Evolutionary conservation across 441 rosid genomes (phyloP).

Genomic region (Hura crepitans): DNA sequence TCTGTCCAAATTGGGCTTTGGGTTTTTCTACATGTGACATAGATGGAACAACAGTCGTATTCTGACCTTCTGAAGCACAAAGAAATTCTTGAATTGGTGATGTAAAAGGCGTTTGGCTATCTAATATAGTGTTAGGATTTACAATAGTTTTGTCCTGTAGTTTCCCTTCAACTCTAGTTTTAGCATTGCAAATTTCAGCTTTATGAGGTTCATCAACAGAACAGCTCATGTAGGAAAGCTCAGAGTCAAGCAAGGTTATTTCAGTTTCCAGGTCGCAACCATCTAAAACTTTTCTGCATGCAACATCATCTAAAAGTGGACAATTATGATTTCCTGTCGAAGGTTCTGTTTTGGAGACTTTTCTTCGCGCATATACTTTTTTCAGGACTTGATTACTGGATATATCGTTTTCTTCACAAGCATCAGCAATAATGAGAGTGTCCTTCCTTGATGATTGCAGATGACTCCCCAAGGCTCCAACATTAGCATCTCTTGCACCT

Average conservation of each 20-base stretch:
- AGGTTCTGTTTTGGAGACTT: constrained; percentile 30
- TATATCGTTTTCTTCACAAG: constrained; percentile 19
- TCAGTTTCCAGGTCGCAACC: constrained; percentile 24
- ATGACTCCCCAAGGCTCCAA: constrained; percentile 20
- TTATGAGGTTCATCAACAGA: constrained; percentile 27
- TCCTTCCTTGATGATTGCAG: constrained; percentile 28
- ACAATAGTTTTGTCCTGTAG: constrained; percentile 23
- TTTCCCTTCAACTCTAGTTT: constrained; percentile 29
- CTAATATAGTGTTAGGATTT: constrained; percentile 22
- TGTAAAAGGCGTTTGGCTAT: constrained; percentile 16
- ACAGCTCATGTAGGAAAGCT: constrained; percentile 28
- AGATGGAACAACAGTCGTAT: constrained; percentile 29
- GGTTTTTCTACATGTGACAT: constrained; percentile 27
- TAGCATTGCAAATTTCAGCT: constrained; percentile 22
- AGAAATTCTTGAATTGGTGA: constrained; percentile 25
- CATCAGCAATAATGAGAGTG: constrained; percentile 19
- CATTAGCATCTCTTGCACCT: constrained; percentile 19
- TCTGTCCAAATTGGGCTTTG: constrained; percentile 26
- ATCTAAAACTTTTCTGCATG: constrained; percentile 34
- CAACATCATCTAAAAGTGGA: constrained; percentile 43
- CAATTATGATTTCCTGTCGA: constrained; percentile 25
- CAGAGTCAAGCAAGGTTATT: constrained; percentile 28
- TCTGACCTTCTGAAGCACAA: constrained; percentile 28
- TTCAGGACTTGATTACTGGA: constrained; percentile 31
- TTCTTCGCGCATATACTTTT: constrained; percentile 51